Conservation (phyloP, 73 alveolate genomes). For the Paramecium biaurelia region DNA sequence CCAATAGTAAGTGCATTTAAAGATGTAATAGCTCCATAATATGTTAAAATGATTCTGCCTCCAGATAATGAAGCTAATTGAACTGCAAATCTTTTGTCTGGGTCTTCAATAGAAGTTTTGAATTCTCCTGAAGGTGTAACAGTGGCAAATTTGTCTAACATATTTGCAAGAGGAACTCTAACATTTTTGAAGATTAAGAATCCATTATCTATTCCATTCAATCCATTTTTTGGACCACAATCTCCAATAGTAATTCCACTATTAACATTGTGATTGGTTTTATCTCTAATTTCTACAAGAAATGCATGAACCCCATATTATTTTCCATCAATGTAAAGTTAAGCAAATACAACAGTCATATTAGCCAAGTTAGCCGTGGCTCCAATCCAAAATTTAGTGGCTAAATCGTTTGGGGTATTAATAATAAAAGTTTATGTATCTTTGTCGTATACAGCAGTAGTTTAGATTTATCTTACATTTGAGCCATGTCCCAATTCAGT, state of each 20-base stretch:
- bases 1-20: conserved; percentile 66
- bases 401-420: conserved; percentile 78
- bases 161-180: conserved; percentile 74
- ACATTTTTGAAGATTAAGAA: conserved; percentile 73
- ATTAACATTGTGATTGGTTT: conserved; percentile 62
- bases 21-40: conserved; percentile 52
- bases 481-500: conserved; percentile 84
- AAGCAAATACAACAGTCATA: conserved; percentile 78
- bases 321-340: conserved; percentile 64
- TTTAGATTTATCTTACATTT: conserved; percentile 75
- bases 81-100: conserved; percentile 81
- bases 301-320: conserved; percentile 84
- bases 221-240: conserved; percentile 83
- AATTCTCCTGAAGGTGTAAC: conserved; percentile 74
- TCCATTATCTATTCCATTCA: conserved; percentile 86
- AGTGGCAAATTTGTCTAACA: conserved; percentile 74
- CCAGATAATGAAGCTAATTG: conserved; percentile 71
- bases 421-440: conserved; percentile 69
- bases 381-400: conserved; percentile 85
- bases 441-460: conserved; percentile 84
- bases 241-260: conserved; percentile 86
- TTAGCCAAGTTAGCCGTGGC: conserved; percentile 76
- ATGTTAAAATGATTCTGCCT: conserved; percentile 74
- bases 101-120: conserved; percentile 66
- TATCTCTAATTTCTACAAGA: conserved; percentile 76